Base-by-base conservation (phyloP, 2,329 filamentous ascomycete species). In the Cercospora canescens region DNA sequence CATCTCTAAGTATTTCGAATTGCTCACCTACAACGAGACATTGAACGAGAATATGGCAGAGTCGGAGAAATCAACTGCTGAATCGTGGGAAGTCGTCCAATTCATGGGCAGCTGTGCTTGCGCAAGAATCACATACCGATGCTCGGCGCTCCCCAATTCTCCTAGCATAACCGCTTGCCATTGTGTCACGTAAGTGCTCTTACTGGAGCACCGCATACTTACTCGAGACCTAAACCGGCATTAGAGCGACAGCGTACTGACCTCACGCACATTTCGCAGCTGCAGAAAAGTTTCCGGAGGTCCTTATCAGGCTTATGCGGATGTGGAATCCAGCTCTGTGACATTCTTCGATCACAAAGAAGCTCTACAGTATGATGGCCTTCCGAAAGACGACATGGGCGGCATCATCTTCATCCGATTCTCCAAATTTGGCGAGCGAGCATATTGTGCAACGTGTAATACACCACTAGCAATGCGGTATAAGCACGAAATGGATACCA, bases 21-120 rank as follows among this genome's bases (percentile, higher is more conserved):
- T 11, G 11, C 2, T 11, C n/a, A 7, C 5, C 8, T 8, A n/a
- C 16, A 28, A 32, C 2, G 14, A 16, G 26, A 26, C n/a, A 48
- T n/a, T 12, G 21, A 3, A 60, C 24, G 35, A n/a, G 7, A 41
- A n/a, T 14, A 62, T 67, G 63, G 39, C 55, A 63, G 60, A 64
- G 28, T 16, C 62, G 56, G 62, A 57, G n/a, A 62, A 57, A 28
- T 5, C 55, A 4, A 30, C 35, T 37, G 45, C 18, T 2, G 18
- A 16, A 59, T 32, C 35, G 12, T 32, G 24, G 1, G 26, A 45
- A 41, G 3, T 24, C 0, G 55, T 70, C 37, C 58, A 60, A 32
- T 72, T 72, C 59, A 65, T 54, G 52, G 72, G 72, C 62, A 69
- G 66, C 60, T 74, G 72, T 55, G 69, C 68, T 6, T 74, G 72